phyloP scores from a whole-genome alignment of 2,329 filamentous ascomycete species.

The Mariannaea elegans region DNA sequence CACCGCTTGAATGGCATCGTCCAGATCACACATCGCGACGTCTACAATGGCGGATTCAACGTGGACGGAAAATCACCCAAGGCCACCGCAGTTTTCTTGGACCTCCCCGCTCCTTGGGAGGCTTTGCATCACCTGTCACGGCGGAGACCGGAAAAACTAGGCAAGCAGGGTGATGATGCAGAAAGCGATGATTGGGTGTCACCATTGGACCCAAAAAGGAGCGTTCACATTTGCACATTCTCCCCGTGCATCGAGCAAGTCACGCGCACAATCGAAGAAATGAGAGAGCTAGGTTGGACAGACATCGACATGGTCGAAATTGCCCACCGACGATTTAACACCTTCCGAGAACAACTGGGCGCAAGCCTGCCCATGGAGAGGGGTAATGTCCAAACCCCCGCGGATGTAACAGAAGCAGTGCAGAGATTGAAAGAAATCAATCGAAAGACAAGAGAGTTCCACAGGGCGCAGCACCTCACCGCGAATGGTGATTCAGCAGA shows the following conservation, averaged over 20 bases:
- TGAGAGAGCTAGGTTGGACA: conserved; percentile 86
- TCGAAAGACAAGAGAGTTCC: conserved; percentile 71
- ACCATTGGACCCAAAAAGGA: conserved; percentile 74
- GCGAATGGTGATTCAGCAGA: conserved; percentile 30
- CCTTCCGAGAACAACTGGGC: conserved; percentile 83
- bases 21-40: conserved; percentile 79
- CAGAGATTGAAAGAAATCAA: conserved; percentile 78
- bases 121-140: conserved; percentile 80
- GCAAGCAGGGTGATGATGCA: conserved; percentile 32
- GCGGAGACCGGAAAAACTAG: conserved; percentile 41
- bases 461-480: conserved; percentile 50
- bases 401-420: conserved; percentile 82
- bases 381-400: conserved; percentile 74
- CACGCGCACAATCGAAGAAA: conserved; percentile 80
- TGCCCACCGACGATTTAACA: conserved; percentile 79
- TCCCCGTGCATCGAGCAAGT: conserved; percentile 98
- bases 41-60: conserved; percentile 79
- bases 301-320: conserved; percentile 96
- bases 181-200: conserved; percentile 57
- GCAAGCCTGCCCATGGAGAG: conserved; percentile 71
- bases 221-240: conserved; percentile 89
- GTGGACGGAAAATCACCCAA: conserved; percentile 66
- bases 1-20: conserved; percentile 74
- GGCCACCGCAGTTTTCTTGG: conserved; percentile 79
- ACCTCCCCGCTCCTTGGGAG: conserved; percentile 83